Evolutionary conservation across 352 stramenopile species (phyloP).

Genomic region (Pythium rishiriense): DNA sequence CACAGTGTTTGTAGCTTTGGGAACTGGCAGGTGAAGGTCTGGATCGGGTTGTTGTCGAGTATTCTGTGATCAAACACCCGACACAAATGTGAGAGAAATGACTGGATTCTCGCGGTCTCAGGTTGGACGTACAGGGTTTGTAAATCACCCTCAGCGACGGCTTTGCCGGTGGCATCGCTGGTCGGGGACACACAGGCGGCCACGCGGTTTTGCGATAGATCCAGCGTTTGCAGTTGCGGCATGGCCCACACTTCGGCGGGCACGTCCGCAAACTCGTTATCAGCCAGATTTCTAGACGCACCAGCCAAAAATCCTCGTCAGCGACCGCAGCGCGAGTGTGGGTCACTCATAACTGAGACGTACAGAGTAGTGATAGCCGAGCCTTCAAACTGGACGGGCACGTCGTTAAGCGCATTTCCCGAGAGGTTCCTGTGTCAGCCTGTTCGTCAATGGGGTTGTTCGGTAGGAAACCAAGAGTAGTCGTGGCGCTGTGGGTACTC

Average conservation of each 20-base stretch:
- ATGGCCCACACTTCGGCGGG: constrained; percentile 37
- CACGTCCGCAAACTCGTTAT: constrained; percentile 33
- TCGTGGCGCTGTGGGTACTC: too few relatives aligned
- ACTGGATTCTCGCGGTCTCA: neutral
- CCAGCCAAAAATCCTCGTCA: neutral
- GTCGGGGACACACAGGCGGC: constrained; percentile 21
- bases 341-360: neutral
- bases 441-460: neutral
- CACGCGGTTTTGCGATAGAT: constrained; percentile 35
- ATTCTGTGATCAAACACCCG: constrained; percentile 2
- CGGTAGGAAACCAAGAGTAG: neutral
- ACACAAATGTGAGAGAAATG: neutral
- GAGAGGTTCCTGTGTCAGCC: constrained; percentile 7
- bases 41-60: constrained; percentile 25
- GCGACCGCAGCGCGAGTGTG: neutral
- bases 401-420: constrained; percentile 31
- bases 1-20: constrained; percentile 19
- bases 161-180: constrained; percentile 1
- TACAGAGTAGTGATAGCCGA: constrained; percentile 40
- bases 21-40: constrained; percentile 20
- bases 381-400: constrained; percentile 37
- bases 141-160: neutral
- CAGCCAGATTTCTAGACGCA: constrained; percentile 27
- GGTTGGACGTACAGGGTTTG: constrained; percentile 25
- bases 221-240: constrained; percentile 25